phyloP scores from a whole-genome alignment of 345 rosid species.

The Draba incana region DNA sequence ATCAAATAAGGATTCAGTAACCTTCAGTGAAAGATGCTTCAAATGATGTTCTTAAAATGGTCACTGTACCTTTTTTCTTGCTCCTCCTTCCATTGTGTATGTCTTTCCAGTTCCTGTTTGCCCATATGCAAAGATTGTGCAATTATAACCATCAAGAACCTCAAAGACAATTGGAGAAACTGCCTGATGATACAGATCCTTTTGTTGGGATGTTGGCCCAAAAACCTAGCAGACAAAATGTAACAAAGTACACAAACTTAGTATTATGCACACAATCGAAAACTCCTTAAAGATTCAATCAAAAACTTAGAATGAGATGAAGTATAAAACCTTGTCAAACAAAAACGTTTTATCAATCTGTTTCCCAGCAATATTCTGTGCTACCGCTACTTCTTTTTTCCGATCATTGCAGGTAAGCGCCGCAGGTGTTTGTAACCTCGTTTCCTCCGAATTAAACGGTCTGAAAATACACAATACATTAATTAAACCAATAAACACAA shows the following conservation, averaged over 20 bases:
- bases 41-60: constrained; percentile 14
- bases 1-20: constrained; percentile 33
- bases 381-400: constrained; percentile 80
- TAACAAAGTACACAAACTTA: constrained; percentile 3
- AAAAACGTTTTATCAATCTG: constrained; percentile 94
- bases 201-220: constrained; percentile 89
- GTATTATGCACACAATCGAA: not conserved
- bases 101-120: constrained; percentile 99
- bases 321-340: constrained; percentile 80
- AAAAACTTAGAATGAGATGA: not conserved
- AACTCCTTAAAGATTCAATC: not conserved
- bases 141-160: constrained; percentile 97
- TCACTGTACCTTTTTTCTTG: constrained; percentile 75
- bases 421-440: constrained; percentile 70
- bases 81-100: constrained; percentile 99
- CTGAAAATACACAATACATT: constrained; percentile 38
- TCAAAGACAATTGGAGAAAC: constrained; percentile 92
- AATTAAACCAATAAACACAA: constrained; percentile 14
- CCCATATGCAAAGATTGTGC: constrained; percentile 98
- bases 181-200: constrained; percentile 75
- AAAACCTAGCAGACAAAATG: constrained; percentile 59
- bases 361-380: constrained; percentile 91
- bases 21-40: constrained; percentile 3
- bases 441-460: constrained; percentile 88
- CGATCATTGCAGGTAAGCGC: constrained; percentile 85